Evolutionary conservation across 257 asterid species (phyloP), one percentile per base, ranked within the genome.

Genomic region (Ophiorrhiza pumila): DNA sequence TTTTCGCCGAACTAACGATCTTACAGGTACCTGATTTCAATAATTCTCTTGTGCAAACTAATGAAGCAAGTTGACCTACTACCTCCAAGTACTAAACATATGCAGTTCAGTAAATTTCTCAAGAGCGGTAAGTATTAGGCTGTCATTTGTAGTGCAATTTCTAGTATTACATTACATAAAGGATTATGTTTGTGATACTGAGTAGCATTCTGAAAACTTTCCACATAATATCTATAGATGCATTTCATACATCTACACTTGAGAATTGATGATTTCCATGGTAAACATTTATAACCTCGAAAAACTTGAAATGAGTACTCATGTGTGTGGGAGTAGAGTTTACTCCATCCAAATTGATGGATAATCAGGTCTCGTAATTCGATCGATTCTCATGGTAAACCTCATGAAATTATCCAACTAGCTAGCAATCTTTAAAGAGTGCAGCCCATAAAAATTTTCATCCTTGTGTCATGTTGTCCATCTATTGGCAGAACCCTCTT

Each of bases 41-140:
- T 85, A 64, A 90, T 94, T 68, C 96, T 94, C 34, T 77, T 91
- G 47, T 74, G 71, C 82, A 85, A 80, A 70, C 57, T 94, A 73
- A 87, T 87, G 81, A 76, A 83, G 77, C 86, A 91, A 87, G 96
- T 94, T 42, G 74, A 86, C 45, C 72, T 94, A 31, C 72, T 94
- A 39, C 90, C 97, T 73, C 99, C 97, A 15, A 94, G 89, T 79
- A 20, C 82, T 7, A 85, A 87, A 52, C 90, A 84, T 68, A 67
- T 94, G 87, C 96, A 88, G 80, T 79, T 94, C 73, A 71, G 88
- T 76, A 86, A 77, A 76, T 94, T 94, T 76, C 97, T 94, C 74
- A 94, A 85, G 81, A 91, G 91, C 12, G 97, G 99, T 80, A 77
- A 78, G 85, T 69, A 42, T 41, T 71, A 23, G 67, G 39, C 53